These are phyloP conservation scores for Capsicum baccatum DNA, from an alignment of 257 asterid genomes.

Conservation along the genomic window DNA sequence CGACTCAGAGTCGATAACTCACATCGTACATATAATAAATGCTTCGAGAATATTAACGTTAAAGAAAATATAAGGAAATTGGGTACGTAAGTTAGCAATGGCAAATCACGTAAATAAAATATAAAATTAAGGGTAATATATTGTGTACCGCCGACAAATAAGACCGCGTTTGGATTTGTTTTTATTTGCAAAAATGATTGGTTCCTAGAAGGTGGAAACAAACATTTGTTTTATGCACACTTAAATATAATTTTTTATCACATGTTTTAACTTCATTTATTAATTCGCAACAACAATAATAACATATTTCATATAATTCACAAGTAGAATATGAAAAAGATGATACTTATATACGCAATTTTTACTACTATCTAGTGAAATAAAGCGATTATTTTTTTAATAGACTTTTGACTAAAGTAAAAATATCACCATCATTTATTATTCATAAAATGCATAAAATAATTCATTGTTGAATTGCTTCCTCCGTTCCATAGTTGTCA, in stretches of 20 bases:
- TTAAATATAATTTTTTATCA: neutral
- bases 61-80: neutral
- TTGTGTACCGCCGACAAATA: neutral
- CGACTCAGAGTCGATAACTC: too few relatives aligned
- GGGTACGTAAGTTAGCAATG: neutral
- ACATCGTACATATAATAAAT: neutral
- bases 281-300: too few relatives aligned
- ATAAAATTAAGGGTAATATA: neutral
- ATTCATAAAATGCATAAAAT: neutral
- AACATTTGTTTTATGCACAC: neutral
- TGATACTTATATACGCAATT: too few relatives aligned
- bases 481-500: neutral
- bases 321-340: too few relatives aligned
- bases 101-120: conserved; percentile 14
- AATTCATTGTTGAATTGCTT: neutral
- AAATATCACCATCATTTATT: neutral
- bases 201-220: conserved; percentile 21
- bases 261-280: neutral
- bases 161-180: conserved; percentile 14
- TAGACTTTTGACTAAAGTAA: too few relatives aligned
- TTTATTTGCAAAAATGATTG: neutral
- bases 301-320: too few relatives aligned
- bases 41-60: neutral
- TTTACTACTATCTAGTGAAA: too few relatives aligned
- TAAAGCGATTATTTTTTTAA: too few relatives aligned